Evolutionary conservation across 805 yeast species (phyloP).

Genomic region (Pichia membranifaciens): DNA sequence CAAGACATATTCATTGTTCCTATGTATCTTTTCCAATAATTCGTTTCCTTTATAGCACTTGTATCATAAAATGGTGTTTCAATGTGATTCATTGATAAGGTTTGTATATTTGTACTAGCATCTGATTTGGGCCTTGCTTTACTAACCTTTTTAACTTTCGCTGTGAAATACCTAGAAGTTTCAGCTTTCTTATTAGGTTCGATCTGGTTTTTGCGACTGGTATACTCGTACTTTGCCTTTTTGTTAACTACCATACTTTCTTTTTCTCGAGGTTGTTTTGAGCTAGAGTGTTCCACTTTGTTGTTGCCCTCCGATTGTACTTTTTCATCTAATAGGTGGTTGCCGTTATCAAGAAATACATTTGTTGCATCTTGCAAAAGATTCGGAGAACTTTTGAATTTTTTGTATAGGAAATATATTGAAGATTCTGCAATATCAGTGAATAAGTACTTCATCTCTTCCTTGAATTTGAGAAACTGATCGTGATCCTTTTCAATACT

Average conservation of each 20-base stretch:
- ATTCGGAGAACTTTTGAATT: slow-evolving; percentile 24
- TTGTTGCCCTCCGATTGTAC: too few species aligned
- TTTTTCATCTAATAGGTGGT: background rate
- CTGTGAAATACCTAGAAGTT: background rate
- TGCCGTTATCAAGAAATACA: slow-evolving; percentile 32
- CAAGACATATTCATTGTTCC: slow-evolving; percentile 59
- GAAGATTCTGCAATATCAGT: slow-evolving; percentile 21
- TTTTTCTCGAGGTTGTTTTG: too few species aligned
- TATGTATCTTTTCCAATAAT: slow-evolving; percentile 34
- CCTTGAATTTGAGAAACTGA: too few species aligned
- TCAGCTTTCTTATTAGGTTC: background rate
- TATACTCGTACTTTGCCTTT: slow-evolving; percentile 4
- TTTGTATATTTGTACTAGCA: too few species aligned
- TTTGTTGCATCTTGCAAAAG: slow-evolving; percentile 35
- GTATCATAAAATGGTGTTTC: too few species aligned
- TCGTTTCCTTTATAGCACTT: background rate
- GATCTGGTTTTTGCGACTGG: slow-evolving; percentile 4
- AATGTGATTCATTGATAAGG: too few species aligned
- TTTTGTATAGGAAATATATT: slow-evolving; percentile 23
- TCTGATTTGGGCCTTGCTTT: too few species aligned
- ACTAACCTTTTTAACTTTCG: too few species aligned
- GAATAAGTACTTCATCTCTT: slow-evolving; percentile 29
- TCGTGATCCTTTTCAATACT: slow-evolving; percentile 15
- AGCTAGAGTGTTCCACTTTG: too few species aligned
- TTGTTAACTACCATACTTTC: too few species aligned